Evolutionary conservation across 2,329 filamentous ascomycete species (phyloP).

Genomic region (Calonectria pauciramosa): DNA sequence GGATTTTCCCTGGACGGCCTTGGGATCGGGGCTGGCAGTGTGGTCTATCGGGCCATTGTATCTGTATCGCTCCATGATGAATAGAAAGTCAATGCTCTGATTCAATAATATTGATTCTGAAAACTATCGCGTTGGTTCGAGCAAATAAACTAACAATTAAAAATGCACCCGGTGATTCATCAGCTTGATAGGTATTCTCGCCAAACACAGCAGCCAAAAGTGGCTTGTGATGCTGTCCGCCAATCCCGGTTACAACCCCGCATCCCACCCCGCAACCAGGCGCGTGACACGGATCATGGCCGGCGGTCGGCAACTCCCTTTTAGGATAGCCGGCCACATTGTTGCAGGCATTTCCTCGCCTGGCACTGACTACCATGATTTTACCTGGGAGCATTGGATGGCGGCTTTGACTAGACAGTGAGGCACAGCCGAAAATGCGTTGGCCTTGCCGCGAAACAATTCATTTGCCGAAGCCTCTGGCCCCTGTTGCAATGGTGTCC

Average conservation of each 20-base stretch:
- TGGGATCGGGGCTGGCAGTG: slow-evolving; percentile 18
- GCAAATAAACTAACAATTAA: neutral
- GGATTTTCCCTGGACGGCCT: slow-evolving; percentile 55
- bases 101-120: neutral
- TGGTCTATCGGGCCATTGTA: slow-evolving; percentile 40
- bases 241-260: neutral
- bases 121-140: neutral
- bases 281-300: neutral
- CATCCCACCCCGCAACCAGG: neutral
- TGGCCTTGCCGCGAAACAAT: neutral
- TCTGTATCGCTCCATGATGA: slow-evolving; percentile 28
- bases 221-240: neutral
- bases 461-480: neutral
- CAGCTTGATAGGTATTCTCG: neutral
- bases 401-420: neutral
- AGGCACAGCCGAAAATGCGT: neutral
- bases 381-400: neutral
- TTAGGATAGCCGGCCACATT: neutral
- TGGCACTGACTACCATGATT: neutral
- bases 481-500: neutral
- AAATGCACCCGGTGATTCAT: too few species aligned
- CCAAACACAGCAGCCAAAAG: neutral
- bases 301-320: neutral
- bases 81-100: neutral
- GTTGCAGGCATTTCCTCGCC: neutral